Evolutionary conservation across 2,329 filamentous ascomycete species (phyloP).

Genomic region (Stachybotrys elegans): DNA sequence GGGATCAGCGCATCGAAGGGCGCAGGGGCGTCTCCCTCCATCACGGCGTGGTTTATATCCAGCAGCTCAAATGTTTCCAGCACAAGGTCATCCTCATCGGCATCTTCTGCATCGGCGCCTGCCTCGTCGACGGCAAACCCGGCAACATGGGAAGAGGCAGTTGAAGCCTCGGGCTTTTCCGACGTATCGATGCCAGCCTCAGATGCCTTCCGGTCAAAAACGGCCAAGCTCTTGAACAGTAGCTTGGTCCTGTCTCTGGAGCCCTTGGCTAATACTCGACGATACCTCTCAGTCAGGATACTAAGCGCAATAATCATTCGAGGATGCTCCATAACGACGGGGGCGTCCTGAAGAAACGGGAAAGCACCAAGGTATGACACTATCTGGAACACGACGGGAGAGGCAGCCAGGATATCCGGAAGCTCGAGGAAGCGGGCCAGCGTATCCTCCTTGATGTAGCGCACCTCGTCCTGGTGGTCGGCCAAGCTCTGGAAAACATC

Average conservation of each 20-base stretch:
- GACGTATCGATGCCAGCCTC: conserved; percentile 7
- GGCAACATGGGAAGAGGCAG: conserved; percentile 13
- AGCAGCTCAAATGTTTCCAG: conserved; percentile 65
- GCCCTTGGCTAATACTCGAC: conserved; percentile 54
- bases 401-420: conserved; percentile 63
- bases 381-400: conserved; percentile 67
- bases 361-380: conserved; percentile 67
- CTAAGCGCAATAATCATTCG: conserved; percentile 68
- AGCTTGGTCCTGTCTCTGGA: conserved; percentile 56
- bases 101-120: conserved; percentile 37
- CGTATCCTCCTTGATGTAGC: conserved; percentile 64
- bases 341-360: conserved; percentile 66
- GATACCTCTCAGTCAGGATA: conserved; percentile 66
- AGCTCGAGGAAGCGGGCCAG: conserved; percentile 68
- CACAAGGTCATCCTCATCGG: conserved; percentile 56
- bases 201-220: conserved; percentile 58
- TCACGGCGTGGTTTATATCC: conserved; percentile 57
- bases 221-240: conserved; percentile 66
- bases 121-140: conserved; percentile 44
- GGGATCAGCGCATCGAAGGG: conserved; percentile 66
- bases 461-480: conserved; percentile 55
- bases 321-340: conserved; percentile 63
- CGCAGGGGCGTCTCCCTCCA: conserved; percentile 42
- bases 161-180: not conserved
- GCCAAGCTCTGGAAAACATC: conserved; percentile 68